A percentile compares a stretch with the other conserved stretches of the same genome.
These are phyloP conservation scores for Globisporangium cylindrosporum DNA, from an alignment of 352 stramenopile genomes.

Conservation along the genomic window DNA sequence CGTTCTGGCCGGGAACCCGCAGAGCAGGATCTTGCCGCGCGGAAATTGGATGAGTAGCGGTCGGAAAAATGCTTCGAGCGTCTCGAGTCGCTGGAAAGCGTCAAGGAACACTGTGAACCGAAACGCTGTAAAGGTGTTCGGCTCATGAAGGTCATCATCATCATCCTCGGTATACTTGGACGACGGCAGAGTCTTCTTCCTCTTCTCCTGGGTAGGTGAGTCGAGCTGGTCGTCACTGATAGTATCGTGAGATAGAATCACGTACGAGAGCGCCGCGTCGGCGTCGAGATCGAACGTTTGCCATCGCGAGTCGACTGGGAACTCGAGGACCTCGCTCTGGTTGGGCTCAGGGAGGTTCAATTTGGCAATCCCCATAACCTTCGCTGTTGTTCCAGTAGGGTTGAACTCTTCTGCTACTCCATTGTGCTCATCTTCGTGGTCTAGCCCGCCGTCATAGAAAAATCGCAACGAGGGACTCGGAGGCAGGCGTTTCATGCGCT, in stretches of 20 bases:
- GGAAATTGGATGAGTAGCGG: constrained; percentile 57
- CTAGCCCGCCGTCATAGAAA: background rate
- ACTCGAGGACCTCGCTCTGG: constrained; percentile 27
- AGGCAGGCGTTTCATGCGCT: constrained; percentile 14
- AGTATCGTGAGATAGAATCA: constrained; percentile 40
- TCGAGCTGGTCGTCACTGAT: background rate
- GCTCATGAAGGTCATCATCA: constrained; percentile 17
- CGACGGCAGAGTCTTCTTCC: background rate
- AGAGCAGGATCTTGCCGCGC: constrained; percentile 60
- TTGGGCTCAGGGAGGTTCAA: constrained; percentile 1
- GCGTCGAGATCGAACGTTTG: constrained; percentile 41
- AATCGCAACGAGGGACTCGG: background rate
- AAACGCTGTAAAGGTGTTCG: constrained; percentile 24
- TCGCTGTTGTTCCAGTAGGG: background rate
- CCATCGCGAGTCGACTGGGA: constrained; percentile 39
- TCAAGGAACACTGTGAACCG: constrained; percentile 70
- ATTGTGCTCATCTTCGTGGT: constrained; percentile 2
- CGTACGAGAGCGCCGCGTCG: constrained; percentile 44
- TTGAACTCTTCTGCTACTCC: background rate
- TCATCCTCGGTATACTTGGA: constrained; percentile 3
- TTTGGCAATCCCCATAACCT: background rate
- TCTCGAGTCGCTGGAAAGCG: constrained; percentile 60
- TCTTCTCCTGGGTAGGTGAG: background rate
- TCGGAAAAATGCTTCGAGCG: constrained; percentile 54
- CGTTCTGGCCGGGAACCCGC: constrained; percentile 47